phyloP scores from a whole-genome alignment of 148 eudicot genomes.

The Arbutus unedo region DNA sequence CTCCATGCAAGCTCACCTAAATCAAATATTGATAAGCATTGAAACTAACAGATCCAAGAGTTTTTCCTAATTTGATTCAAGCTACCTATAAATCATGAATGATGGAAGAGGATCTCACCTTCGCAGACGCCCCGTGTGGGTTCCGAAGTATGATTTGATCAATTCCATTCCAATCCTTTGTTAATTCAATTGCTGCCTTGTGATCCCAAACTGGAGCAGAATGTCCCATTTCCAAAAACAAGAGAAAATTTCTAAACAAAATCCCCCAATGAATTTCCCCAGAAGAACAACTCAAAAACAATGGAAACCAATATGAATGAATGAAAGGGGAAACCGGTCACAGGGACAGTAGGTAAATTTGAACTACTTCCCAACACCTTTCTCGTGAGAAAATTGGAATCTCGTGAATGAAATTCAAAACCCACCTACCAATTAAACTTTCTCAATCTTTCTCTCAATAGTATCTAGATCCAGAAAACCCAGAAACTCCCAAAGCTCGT shows the following conservation, averaged over 20 bases:
- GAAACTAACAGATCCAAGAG: neutral
- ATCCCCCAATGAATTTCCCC: slow-evolving; percentile 7
- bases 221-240: slow-evolving; percentile 63
- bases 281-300: neutral
- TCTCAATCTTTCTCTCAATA: slow-evolving; percentile 13
- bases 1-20: slow-evolving; percentile 83
- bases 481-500: slow-evolving; percentile 14
- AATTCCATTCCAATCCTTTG: slow-evolving; percentile 70
- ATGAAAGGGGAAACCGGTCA: slow-evolving; percentile 12
- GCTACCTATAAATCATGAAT: neutral
- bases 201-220: slow-evolving; percentile 71
- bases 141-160: slow-evolving; percentile 66
- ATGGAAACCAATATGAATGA: slow-evolving; percentile 3
- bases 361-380: slow-evolving; percentile 36
- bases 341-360: slow-evolving; percentile 11
- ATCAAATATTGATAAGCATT: slow-evolving; percentile 4
- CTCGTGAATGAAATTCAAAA: slow-evolving; percentile 24
- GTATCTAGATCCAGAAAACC: slow-evolving; percentile 25
- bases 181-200: slow-evolving; percentile 50
- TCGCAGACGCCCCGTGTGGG: slow-evolving; percentile 69
- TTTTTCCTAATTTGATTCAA: neutral
- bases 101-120: slow-evolving; percentile 34
- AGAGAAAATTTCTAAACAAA: neutral
- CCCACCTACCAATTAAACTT: slow-evolving; percentile 15
- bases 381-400: slow-evolving; percentile 36